phyloP scores from a whole-genome alignment of 108 stramenopile genomes.

The Aurantiochytrium sp. region DNA sequence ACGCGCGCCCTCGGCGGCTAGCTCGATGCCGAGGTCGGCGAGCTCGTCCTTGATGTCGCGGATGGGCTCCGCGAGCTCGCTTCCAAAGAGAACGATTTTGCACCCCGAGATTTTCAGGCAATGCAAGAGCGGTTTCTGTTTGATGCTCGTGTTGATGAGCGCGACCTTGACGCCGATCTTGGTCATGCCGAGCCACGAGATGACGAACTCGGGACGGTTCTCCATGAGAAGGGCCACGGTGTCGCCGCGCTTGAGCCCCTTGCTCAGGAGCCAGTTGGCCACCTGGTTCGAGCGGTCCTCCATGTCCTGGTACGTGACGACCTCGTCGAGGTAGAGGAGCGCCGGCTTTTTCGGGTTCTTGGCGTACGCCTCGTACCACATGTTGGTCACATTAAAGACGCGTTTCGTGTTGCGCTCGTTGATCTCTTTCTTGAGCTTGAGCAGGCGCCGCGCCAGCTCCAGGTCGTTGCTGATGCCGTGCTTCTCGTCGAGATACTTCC shows the following conservation, averaged over 20 bases:
- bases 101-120: conserved; percentile 11
- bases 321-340: background rate
- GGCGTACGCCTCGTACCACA: background rate
- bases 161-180: conserved; percentile 34
- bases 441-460: background rate
- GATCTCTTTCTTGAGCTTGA: background rate
- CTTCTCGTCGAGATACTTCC: background rate
- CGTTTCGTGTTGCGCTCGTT: background rate
- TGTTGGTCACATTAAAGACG: background rate
- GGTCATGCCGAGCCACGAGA: conserved; percentile 30
- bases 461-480: background rate
- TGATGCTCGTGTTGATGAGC: conserved; percentile 30
- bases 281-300: conserved; percentile 29
- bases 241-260: conserved; percentile 17
- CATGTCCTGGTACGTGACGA: background rate
- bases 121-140: conserved; percentile 24
- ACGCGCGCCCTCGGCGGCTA: background rate
- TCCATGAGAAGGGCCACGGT: conserved; percentile 28
- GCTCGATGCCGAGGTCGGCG: background rate
- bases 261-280: background rate
- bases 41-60: background rate
- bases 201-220: conserved; percentile 31
- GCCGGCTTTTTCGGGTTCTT: conserved; percentile 18
- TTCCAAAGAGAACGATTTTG: conserved; percentile 29
- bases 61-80: background rate